Evolutionary conservation across 2,329 filamentous ascomycete genomes (phyloP).

Genomic region (Stagonosporopsis chrysanthemi): DNA sequence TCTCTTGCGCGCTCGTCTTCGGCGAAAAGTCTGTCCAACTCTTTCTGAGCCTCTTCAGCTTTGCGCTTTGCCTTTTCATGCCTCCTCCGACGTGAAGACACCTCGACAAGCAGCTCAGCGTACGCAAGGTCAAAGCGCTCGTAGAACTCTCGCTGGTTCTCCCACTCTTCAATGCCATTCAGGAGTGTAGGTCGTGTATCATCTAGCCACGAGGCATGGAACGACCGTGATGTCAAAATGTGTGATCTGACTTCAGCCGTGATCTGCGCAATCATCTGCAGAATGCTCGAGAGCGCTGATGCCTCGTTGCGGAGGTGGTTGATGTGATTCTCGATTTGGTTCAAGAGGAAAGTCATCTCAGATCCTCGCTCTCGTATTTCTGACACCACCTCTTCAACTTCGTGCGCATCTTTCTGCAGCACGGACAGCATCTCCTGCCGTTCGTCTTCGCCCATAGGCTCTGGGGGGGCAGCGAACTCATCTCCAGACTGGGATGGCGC

Average conservation of each 20-base stretch:
- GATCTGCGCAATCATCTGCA: slow-evolving; percentile 72
- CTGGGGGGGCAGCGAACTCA: slow-evolving; percentile 58
- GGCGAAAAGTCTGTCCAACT: slow-evolving; percentile 76
- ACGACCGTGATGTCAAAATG: slow-evolving; percentile 69
- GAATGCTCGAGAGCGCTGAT: slow-evolving; percentile 66
- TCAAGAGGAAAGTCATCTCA: slow-evolving; percentile 77
- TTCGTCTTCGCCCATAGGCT: slow-evolving; percentile 78
- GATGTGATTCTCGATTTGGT: slow-evolving; percentile 69
- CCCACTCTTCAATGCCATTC: slow-evolving; percentile 73
- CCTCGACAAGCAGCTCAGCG: slow-evolving; percentile 82
- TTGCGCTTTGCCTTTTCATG: slow-evolving; percentile 78
- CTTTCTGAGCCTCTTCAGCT: slow-evolving; percentile 78
- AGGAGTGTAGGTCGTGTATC: slow-evolving; percentile 76
- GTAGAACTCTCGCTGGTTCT: slow-evolving; percentile 81
- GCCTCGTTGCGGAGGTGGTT: slow-evolving; percentile 64
- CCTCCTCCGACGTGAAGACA: slow-evolving; percentile 74
- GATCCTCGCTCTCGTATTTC: slow-evolving; percentile 77
- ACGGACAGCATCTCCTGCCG: slow-evolving; percentile 84
- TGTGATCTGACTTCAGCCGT: slow-evolving; percentile 71
- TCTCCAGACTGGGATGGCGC: slow-evolving; percentile 37
- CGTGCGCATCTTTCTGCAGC: slow-evolving; percentile 71
- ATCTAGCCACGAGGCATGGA: slow-evolving; percentile 69
- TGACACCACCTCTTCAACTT: slow-evolving; percentile 68
- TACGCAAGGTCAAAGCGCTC: slow-evolving; percentile 87
- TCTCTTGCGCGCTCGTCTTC: slow-evolving; percentile 76